Evolutionary conservation across 75 land plant genomes (phyloP).

Genomic region (Cupressus sempervirens): DNA sequence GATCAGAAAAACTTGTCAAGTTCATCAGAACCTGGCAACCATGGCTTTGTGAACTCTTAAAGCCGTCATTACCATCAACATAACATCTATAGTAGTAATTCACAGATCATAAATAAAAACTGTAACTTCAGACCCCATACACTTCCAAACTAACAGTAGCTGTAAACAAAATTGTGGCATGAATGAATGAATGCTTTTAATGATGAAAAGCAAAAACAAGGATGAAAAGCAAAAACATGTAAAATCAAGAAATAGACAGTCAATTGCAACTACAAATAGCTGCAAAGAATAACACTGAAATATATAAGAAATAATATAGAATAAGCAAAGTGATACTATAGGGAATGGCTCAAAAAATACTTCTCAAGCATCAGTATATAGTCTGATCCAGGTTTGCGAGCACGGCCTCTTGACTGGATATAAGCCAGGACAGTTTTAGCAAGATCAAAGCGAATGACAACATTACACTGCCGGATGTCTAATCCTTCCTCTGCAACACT

Average conservation of each 20-base stretch:
- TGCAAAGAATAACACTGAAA: background rate
- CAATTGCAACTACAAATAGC: background rate
- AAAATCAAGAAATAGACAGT: background rate
- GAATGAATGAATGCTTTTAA: no score
- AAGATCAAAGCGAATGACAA: conserved; percentile 99
- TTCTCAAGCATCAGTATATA: conserved; percentile 98
- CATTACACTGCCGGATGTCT: conserved; percentile 99
- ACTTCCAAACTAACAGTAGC: background rate
- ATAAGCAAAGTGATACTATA: background rate
- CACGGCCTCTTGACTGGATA: conserved; percentile 99
- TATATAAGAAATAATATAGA: background rate
- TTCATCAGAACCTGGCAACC: background rate
- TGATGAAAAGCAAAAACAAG: background rate
- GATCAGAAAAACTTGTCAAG: background rate
- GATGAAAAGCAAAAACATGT: background rate
- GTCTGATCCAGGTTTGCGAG: conserved; percentile 99
- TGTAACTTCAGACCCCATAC: background rate
- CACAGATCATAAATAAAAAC: background rate
- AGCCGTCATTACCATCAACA: background rate
- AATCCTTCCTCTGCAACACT: conserved; percentile 99
- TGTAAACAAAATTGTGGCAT: background rate
- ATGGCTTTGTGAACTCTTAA: background rate
- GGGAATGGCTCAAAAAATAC: conserved; percentile 24
- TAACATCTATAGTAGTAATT: background rate
- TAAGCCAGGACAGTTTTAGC: conserved; percentile 99